These are phyloP conservation scores for Neostapfia colusana DNA, from an alignment of 176 grass and related monocot species.

Conservation along the genomic window DNA sequence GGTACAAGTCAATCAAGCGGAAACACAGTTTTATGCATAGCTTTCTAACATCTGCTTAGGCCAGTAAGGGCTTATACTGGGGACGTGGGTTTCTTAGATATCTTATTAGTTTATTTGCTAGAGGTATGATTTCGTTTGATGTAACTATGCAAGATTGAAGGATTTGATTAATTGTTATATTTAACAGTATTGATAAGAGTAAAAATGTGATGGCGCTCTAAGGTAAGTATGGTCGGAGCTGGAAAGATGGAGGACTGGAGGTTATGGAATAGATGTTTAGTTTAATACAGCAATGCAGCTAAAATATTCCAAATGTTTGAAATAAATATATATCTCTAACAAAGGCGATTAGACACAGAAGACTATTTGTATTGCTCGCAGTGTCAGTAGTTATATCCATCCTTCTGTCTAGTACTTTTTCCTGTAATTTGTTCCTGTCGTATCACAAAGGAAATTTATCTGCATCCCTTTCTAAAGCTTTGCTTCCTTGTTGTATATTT, in stretches of 20 bases:
- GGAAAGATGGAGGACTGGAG: constrained; percentile 15
- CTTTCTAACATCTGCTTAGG: constrained; percentile 17
- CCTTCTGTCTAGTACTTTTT: constrained; percentile 7
- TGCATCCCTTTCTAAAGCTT: constrained; percentile 21
- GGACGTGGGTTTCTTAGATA: not conserved
- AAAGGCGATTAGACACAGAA: not conserved
- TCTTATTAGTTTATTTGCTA: not conserved
- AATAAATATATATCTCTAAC: not conserved
- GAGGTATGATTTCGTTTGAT: constrained; percentile 9
- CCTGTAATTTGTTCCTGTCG: constrained; percentile 16
- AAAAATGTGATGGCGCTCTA: not conserved
- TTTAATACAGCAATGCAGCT: not conserved
- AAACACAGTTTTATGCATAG: not conserved
- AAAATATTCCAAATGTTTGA: not conserved
- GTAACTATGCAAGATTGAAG: not conserved
- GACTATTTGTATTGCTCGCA: constrained; percentile 7
- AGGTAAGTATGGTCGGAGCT: not conserved
- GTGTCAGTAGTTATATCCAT: constrained; percentile 38
- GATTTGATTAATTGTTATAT: constrained; percentile 22
- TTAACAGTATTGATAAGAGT: constrained; percentile 26
- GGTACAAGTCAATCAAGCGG: constrained; percentile 37
- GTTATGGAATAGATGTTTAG: constrained; percentile 2
- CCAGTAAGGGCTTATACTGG: constrained; percentile 27
- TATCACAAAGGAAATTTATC: constrained; percentile 12
- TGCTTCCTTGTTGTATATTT: constrained; percentile 33